Evolutionary conservation across 1,284 basidiomycete species (phyloP).

Genomic region (Rhodotorula sp.): DNA sequence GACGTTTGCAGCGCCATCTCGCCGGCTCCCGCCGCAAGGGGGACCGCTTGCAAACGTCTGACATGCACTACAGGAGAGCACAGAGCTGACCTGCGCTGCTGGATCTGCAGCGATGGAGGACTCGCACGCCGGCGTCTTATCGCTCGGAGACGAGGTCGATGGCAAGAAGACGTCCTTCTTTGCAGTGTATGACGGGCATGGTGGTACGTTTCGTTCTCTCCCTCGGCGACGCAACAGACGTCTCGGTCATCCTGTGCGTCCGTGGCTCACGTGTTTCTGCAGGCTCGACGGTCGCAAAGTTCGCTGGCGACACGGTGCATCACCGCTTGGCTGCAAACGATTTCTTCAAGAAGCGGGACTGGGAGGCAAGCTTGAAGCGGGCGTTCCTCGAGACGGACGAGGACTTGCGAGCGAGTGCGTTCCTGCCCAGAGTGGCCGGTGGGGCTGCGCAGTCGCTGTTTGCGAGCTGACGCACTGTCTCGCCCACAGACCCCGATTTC

Average conservation of each 20-base stretch:
- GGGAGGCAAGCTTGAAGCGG: conserved; percentile 75
- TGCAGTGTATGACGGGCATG: conserved; percentile 98
- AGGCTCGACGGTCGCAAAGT: conserved; percentile 88
- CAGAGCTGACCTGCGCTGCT: neutral
- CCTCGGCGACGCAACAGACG: neutral
- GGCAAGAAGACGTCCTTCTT: conserved; percentile 72
- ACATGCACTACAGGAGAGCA: neutral
- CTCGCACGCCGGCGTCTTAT: conserved; percentile 80
- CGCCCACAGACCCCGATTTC: conserved; percentile 71
- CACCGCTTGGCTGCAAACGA: conserved; percentile 73
- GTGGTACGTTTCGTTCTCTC: conserved; percentile 63
- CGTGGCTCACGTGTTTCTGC: neutral
- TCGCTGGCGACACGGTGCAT: conserved; percentile 86
- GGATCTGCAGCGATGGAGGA: conserved; percentile 86
- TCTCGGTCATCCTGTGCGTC: neutral
- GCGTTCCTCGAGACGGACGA: conserved; percentile 94
- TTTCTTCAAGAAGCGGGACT: conserved; percentile 69
- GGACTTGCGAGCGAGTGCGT: conserved; percentile 80
- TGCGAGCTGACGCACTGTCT: neutral
- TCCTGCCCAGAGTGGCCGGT: neutral
- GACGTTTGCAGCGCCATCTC: conserved; percentile 66
- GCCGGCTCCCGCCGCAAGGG: too few relatives aligned
- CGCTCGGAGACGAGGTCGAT: conserved; percentile 59
- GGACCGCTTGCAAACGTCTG: too few relatives aligned
- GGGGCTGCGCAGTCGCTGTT: neutral